phyloP scores from a whole-genome alignment of 306 rosid genomes.

The Casuarina cunninghamiana region DNA sequence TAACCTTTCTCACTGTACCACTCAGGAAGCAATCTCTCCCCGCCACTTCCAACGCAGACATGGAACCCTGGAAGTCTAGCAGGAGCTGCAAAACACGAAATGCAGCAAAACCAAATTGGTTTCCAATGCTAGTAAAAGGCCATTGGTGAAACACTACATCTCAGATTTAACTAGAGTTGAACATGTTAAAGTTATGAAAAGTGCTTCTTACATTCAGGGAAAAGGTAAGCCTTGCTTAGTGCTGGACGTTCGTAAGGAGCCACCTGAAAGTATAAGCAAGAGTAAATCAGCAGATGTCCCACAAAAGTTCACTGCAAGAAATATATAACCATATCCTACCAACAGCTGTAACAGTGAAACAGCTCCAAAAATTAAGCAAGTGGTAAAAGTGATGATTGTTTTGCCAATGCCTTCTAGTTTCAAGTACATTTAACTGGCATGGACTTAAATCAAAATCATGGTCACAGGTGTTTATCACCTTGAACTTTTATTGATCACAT shows the following conservation, averaged over 20 bases:
- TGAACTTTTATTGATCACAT: neutral
- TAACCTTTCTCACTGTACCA: conserved; percentile 92
- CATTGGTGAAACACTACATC: conserved; percentile 3
- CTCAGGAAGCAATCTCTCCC: conserved; percentile 83
- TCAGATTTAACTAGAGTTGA: neutral
- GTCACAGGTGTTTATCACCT: neutral
- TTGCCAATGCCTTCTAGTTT: neutral
- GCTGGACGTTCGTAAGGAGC: conserved; percentile 99
- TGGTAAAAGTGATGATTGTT: neutral
- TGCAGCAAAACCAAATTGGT: conserved; percentile 16
- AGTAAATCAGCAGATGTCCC: conserved; percentile 14
- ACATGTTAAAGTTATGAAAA: neutral
- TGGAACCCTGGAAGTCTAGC: conserved; percentile 98
- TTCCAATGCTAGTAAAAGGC: conserved; percentile 3
- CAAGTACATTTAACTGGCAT: neutral
- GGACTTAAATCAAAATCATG: neutral
- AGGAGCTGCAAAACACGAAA: conserved; percentile 71
- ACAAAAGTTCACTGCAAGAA: conserved; percentile 10
- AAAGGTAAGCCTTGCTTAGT: conserved; percentile 92
- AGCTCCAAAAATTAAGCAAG: neutral
- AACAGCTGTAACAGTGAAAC: neutral
- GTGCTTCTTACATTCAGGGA: conserved; percentile 81
- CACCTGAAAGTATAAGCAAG: conserved; percentile 48
- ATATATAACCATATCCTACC: neutral
- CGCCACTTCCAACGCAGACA: conserved; percentile 91